These are phyloP conservation scores for Conoideocrella luteorostrata DNA, from an alignment of 2,329 filamentous ascomycete genomes.

Conservation along the genomic window DNA sequence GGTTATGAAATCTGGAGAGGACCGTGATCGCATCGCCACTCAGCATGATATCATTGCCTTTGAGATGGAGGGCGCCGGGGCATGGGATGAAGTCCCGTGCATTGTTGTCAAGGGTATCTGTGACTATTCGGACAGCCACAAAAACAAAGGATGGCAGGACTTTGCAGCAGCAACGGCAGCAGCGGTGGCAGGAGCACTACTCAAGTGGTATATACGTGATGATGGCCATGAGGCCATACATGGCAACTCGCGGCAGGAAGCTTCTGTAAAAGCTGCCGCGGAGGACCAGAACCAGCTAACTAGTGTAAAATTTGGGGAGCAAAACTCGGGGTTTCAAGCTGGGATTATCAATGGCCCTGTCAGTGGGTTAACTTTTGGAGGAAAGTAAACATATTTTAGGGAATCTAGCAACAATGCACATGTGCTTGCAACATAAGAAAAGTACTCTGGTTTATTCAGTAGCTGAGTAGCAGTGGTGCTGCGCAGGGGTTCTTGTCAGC, in stretches of 20 bases:
- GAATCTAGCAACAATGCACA: not conserved
- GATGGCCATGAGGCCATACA: not conserved
- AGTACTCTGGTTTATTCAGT: not conserved
- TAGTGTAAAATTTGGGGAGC: not conserved
- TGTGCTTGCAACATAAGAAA: not conserved
- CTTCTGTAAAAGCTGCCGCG: not conserved
- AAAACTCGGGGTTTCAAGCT: not conserved
- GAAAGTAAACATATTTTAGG: not conserved
- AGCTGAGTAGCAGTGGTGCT: not conserved
- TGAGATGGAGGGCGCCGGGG: too few relatives aligned
- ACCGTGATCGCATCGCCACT: conserved; percentile 26
- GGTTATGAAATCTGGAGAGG: conserved; percentile 31
- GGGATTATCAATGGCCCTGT: not conserved
- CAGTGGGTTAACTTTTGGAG: not conserved
- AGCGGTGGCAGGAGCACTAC: not conserved
- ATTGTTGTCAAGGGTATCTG: too few relatives aligned
- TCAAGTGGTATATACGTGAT: not conserved
- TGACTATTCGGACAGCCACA: too few relatives aligned
- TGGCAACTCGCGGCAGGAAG: not conserved
- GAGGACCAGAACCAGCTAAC: not conserved
- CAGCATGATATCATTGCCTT: too few relatives aligned
- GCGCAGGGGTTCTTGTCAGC: not conserved
- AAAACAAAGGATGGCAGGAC: too few relatives aligned
- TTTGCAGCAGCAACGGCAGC: not conserved
- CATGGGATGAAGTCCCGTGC: too few relatives aligned